phyloP scores from a whole-genome alignment of 2,329 filamentous ascomycete species.

The Colletotrichum magnum region DNA sequence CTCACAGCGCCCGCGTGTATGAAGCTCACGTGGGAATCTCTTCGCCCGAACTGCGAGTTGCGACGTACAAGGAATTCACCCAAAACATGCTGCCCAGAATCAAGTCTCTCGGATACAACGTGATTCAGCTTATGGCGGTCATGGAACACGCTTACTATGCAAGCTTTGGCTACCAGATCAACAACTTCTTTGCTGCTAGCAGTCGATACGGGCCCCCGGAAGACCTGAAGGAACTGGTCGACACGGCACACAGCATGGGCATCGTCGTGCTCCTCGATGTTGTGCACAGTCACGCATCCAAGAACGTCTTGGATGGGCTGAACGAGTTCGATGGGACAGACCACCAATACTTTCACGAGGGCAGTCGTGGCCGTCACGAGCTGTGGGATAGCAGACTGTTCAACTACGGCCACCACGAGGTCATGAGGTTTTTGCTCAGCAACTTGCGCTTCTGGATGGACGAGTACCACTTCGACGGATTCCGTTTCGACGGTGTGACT shows the following conservation, averaged over 20 bases:
- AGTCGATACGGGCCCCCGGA: slow-evolving; percentile 95
- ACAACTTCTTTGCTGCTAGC: slow-evolving; percentile 98
- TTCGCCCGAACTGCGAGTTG: slow-evolving; percentile 87
- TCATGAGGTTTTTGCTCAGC: slow-evolving; percentile 93
- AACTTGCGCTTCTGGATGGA: slow-evolving; percentile 99
- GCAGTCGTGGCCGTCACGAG: slow-evolving; percentile 87
- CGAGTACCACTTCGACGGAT: slow-evolving; percentile 95
- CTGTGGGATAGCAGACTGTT: slow-evolving; percentile 97
- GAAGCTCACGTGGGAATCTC: slow-evolving; percentile 99
- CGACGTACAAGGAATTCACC: slow-evolving; percentile 98
- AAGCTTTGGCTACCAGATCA: slow-evolving; percentile 98
- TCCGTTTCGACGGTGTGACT: slow-evolving; percentile 97
- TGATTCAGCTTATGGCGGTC: slow-evolving; percentile 97
- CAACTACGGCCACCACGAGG: slow-evolving; percentile 96
- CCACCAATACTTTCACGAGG: slow-evolving; percentile 95
- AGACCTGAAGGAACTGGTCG: slow-evolving; percentile 95
- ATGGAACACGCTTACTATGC: slow-evolving; percentile 99
- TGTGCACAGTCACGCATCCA: slow-evolving; percentile 97
- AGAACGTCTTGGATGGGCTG: slow-evolving; percentile 94
- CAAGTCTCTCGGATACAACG: slow-evolving; percentile 92
- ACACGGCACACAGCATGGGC: slow-evolving; percentile 92
- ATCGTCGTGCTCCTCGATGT: slow-evolving; percentile 94
- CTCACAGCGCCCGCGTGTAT: slow-evolving; percentile 89
- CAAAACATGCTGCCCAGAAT: slow-evolving; percentile 92
- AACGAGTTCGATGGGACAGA: slow-evolving; percentile 97